Conservation (phyloP, 805 yeast genomes). For the Yarrowia phangngaensis region DNA sequence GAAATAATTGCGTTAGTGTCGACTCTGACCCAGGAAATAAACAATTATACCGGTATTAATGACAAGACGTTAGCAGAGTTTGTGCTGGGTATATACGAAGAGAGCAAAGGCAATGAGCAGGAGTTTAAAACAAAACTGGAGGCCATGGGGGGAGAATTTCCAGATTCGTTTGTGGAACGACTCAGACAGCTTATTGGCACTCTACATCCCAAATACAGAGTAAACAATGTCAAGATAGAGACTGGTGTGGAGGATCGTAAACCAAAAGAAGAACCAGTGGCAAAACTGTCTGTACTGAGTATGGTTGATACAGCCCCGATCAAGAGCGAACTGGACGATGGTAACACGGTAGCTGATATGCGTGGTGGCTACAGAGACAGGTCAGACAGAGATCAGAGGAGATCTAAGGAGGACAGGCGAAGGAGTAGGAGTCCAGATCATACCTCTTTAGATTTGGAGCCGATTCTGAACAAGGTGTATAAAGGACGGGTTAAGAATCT, state of each 20-base stretch:
- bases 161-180: constrained; percentile 35
- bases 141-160: constrained; percentile 47
- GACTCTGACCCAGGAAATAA: constrained; percentile 38
- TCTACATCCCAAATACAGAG: constrained; percentile 37
- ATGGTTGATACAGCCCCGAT: constrained; percentile 13
- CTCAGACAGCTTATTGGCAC: constrained; percentile 36
- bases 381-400: constrained; percentile 14
- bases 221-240: neutral
- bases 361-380: neutral
- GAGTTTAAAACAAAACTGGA: constrained; percentile 43
- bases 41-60: constrained; percentile 40
- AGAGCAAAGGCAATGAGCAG: constrained; percentile 35
- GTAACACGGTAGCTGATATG: constrained; percentile 28
- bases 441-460: constrained; percentile 31
- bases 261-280: too few relatives aligned
- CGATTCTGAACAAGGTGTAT: constrained; percentile 49
- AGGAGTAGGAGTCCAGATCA: constrained; percentile 31
- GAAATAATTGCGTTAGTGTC: constrained; percentile 39
- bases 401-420: constrained; percentile 28
- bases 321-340: constrained; percentile 16
- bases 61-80: constrained; percentile 50
- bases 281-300: constrained; percentile 1
- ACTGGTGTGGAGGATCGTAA: neutral
- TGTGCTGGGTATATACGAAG: constrained; percentile 42
- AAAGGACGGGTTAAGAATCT: constrained; percentile 59